Conservation (phyloP, 352 stramenopile genomes). For the Phytophthora idaei region DNA sequence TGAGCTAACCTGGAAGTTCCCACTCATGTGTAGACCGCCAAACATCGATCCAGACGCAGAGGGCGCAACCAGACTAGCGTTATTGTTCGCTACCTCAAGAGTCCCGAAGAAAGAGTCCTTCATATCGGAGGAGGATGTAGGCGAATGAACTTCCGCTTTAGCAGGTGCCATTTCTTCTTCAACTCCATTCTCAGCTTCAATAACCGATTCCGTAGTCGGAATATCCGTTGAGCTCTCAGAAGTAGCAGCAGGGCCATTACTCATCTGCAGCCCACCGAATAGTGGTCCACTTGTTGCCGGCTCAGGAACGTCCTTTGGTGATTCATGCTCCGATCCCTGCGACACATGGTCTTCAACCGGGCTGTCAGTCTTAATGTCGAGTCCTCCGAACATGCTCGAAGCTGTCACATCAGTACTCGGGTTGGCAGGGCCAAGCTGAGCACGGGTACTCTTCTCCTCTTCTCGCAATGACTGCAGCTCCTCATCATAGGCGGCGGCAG, state of each 20-base stretch:
- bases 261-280: slow-evolving; percentile 54
- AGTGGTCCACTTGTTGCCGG: slow-evolving; percentile 20
- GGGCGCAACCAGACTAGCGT: slow-evolving; percentile 23
- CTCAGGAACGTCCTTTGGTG: slow-evolving; percentile 13
- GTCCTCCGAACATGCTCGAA: slow-evolving; percentile 38
- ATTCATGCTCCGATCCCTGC: slow-evolving; percentile 10
- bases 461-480: slow-evolving; percentile 63
- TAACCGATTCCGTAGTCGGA: slow-evolving; percentile 10
- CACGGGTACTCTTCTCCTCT: slow-evolving; percentile 50
- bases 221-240: slow-evolving; percentile 18
- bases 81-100: slow-evolving; percentile 14
- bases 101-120: slow-evolving; percentile 62
- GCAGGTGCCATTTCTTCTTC: slow-evolving; percentile 14
- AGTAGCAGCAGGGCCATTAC: slow-evolving; percentile 14
- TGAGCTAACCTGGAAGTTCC: slow-evolving; percentile 31
- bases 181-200: slow-evolving; percentile 13
- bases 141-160: slow-evolving; percentile 34
- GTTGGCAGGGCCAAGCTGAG: slow-evolving; percentile 21
- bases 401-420: slow-evolving; percentile 1
- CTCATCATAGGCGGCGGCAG: slow-evolving; percentile 61
- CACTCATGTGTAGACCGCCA: slow-evolving; percentile 52
- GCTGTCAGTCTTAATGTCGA: slow-evolving; percentile 25
- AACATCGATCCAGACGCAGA: slow-evolving; percentile 46
- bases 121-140: slow-evolving; percentile 49
- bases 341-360: background rate